phyloP scores from a whole-genome alignment of 2,329 filamentous ascomycete genomes.

The Curvularia lunata region DNA sequence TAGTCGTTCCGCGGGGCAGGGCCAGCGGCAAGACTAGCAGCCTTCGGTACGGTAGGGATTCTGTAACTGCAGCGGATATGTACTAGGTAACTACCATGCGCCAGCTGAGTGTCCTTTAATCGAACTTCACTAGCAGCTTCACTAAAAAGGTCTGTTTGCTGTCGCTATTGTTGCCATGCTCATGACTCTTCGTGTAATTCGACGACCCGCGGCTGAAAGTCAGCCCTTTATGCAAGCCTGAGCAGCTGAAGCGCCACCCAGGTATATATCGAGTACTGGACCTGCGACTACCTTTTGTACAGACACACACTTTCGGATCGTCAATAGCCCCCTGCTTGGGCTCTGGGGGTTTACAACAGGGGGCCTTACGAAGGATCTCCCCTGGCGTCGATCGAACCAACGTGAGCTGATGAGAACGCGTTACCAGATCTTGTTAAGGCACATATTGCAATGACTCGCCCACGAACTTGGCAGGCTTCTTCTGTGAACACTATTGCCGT shows the following conservation, averaged over 20 bases:
- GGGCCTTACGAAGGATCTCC: not conserved
- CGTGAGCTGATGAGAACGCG: not conserved
- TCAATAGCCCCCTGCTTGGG: not conserved
- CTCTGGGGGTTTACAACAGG: not conserved
- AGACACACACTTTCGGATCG: conserved; percentile 3
- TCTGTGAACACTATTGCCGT: conserved; percentile 14
- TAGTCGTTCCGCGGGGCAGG: conserved; percentile 23
- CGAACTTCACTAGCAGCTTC: conserved; percentile 5
- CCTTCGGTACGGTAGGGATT: not conserved
- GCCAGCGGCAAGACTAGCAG: conserved; percentile 4
- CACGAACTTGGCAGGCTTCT: conserved; percentile 13
- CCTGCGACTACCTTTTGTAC: conserved; percentile 2
- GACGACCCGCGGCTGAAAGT: conserved; percentile 1
- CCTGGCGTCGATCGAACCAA: not conserved
- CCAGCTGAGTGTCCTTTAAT: conserved; percentile 16
- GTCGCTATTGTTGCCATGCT: conserved; percentile 9
- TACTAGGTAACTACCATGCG: conserved; percentile 11
- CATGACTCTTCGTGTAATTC: conserved; percentile 14
- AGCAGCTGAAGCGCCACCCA: conserved; percentile 10
- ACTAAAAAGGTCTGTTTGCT: not conserved
- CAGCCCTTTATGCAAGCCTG: conserved; percentile 10
- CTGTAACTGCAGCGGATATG: conserved; percentile 9
- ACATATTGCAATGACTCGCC: conserved; percentile 1
- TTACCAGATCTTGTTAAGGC: conserved; percentile 11
- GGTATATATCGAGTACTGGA: not conserved